These are phyloP conservation scores for Acanthamoeba lenticulata DNA, from an alignment of 208 protist species.

Conservation along the genomic window DNA sequence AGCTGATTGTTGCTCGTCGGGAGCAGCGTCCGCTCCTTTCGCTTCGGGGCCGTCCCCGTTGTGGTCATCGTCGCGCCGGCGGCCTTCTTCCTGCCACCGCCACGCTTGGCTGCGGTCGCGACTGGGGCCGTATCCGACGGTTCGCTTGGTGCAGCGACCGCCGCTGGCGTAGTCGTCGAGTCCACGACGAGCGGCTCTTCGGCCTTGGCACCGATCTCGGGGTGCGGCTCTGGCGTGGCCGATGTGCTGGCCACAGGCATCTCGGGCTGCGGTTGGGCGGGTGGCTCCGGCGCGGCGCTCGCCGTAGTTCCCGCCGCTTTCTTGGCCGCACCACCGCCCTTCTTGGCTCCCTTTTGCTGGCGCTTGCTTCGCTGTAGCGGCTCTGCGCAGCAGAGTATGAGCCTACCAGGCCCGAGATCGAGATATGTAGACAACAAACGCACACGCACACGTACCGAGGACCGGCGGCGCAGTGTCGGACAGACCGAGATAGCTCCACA, in stretches of 20 bases:
- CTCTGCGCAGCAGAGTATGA: too few relatives aligned
- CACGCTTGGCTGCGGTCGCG: not conserved
- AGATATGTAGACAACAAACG: not conserved
- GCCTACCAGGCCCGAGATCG: not conserved
- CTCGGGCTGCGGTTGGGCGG: too few relatives aligned
- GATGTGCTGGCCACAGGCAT: not conserved
- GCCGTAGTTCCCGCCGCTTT: too few relatives aligned
- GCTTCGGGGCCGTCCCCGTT: not conserved
- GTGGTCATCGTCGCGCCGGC: too few relatives aligned
- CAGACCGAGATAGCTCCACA: not conserved
- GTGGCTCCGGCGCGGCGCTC: too few relatives aligned
- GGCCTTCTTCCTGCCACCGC: not conserved
- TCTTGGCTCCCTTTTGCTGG: too few relatives aligned
- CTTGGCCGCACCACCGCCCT: too few relatives aligned
- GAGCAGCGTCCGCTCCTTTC: constrained; percentile 29
- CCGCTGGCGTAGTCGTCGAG: not conserved
- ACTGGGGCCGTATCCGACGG: too few relatives aligned
- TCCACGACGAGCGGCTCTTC: not conserved
- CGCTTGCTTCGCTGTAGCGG: too few relatives aligned
- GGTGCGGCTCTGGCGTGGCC: not conserved
- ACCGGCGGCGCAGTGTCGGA: not conserved
- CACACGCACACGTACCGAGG: not conserved
- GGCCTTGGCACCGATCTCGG: not conserved
- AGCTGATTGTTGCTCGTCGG: not conserved
- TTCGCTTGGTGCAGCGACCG: too few relatives aligned